These are phyloP conservation scores for Penicillium bialowiezense DNA, from an alignment of 495 filamentous ascomycete species.

Conservation along the genomic window DNA sequence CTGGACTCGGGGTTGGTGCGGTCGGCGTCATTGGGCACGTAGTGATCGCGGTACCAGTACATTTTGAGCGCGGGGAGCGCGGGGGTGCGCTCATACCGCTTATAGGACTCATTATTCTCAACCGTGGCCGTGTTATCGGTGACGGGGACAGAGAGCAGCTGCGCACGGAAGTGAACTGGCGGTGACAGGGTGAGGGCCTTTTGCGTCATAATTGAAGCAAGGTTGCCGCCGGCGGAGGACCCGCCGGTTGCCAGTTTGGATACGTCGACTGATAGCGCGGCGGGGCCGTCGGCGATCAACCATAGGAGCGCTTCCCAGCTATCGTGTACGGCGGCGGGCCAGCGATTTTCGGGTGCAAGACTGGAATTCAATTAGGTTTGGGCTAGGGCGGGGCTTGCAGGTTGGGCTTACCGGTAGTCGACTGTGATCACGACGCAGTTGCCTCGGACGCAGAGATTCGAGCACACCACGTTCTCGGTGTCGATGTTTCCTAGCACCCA, in stretches of 20 bases:
- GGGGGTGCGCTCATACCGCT: slow-evolving; percentile 45
- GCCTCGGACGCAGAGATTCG: slow-evolving; percentile 49
- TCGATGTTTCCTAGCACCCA: slow-evolving; percentile 60
- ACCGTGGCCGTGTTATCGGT: slow-evolving; percentile 54
- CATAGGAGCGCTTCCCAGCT: slow-evolving; percentile 57
- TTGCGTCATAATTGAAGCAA: slow-evolving; percentile 54
- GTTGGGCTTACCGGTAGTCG: slow-evolving; percentile 48
- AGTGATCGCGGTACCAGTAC: slow-evolving; percentile 58
- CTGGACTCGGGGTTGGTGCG: slow-evolving; percentile 52
- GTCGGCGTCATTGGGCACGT: slow-evolving; percentile 46
- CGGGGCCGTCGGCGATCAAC: slow-evolving; percentile 41
- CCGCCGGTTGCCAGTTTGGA: slow-evolving; percentile 51
- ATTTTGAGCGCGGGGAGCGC: slow-evolving; percentile 54
- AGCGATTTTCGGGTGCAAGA: slow-evolving; percentile 55
- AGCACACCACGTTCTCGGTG: slow-evolving; percentile 57
- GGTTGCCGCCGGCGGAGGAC: slow-evolving; percentile 55
- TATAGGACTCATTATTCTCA: slow-evolving; percentile 45
- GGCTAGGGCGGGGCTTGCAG: slow-evolving; percentile 7
- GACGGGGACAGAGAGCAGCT: slow-evolving; percentile 57
- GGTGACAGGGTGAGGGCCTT: slow-evolving; percentile 44
- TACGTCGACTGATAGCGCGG: slow-evolving; percentile 40
- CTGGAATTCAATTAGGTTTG: slow-evolving; percentile 1
- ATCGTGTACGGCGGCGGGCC: slow-evolving; percentile 55
- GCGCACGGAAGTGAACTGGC: slow-evolving; percentile 43
- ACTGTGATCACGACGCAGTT: slow-evolving; percentile 53